Evolutionary conservation across 2,329 filamentous ascomycete genomes (phyloP).

Genomic region (Claviceps africana): DNA sequence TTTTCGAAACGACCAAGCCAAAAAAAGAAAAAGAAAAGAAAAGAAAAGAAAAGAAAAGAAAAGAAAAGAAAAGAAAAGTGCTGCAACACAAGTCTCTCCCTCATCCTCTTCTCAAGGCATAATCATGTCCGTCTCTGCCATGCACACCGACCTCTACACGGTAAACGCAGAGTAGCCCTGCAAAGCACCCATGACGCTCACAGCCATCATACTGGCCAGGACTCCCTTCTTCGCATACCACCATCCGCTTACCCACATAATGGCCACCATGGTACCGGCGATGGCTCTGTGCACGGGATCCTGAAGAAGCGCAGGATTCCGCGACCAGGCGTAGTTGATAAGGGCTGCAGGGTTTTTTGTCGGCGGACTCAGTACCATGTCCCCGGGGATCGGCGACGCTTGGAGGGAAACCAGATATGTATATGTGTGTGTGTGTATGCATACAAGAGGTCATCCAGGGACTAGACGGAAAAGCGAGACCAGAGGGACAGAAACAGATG

Average conservation of each 20-base stretch:
- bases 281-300: constrained; percentile 7
- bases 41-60: no score
- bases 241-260: constrained; percentile 7
- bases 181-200: constrained; percentile 5
- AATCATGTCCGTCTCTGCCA: no score
- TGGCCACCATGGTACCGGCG: constrained; percentile 6
- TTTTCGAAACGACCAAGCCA: no score
- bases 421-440: no score
- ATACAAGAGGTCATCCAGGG: neutral
- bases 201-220: constrained; percentile 3
- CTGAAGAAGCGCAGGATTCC: constrained; percentile 6
- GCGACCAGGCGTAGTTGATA: constrained; percentile 8
- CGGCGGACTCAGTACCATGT: no score
- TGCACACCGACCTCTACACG: neutral
- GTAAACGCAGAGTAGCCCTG: constrained; percentile 7
- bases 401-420: no score
- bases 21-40: no score
- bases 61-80: no score
- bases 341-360: constrained; percentile 5
- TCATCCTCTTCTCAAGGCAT: no score
- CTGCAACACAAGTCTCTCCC: neutral
- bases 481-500: neutral
- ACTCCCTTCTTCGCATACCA: constrained; percentile 7
- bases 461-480: neutral
- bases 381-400: no score